These are phyloP conservation scores for Reticulascus tulasneorum DNA, from an alignment of 2,329 filamentous ascomycete species.

Conservation along the genomic window DNA sequence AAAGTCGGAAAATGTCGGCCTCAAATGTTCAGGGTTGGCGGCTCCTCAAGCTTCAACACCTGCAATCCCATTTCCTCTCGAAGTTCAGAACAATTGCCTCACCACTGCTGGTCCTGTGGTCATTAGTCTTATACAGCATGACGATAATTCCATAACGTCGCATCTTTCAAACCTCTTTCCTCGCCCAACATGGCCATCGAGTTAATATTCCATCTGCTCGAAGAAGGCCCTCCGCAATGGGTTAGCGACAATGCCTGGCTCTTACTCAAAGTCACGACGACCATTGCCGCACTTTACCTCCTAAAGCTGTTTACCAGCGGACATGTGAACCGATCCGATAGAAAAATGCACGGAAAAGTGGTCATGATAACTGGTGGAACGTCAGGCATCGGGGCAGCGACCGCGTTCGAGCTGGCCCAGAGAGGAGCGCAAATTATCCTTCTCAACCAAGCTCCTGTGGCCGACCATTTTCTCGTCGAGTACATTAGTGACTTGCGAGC, in stretches of 20 bases:
- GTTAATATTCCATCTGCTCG: slow-evolving; percentile 41
- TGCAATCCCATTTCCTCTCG: no score
- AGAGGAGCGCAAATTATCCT: slow-evolving; percentile 89
- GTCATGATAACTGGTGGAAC: slow-evolving; percentile 93
- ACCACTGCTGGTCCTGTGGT: no score
- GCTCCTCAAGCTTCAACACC: no score
- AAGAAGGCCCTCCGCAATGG: slow-evolving; percentile 47
- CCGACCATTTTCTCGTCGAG: slow-evolving; percentile 85
- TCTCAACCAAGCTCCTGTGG: slow-evolving; percentile 75
- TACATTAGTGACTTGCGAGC: slow-evolving; percentile 85
- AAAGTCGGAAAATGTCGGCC: no score
- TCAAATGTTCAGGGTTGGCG: no score
- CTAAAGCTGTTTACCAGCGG: slow-evolving; percentile 77
- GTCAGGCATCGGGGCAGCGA: slow-evolving; percentile 80
- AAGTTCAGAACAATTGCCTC: no score
- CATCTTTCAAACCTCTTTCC: background rate
- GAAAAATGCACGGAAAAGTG: slow-evolving; percentile 89
- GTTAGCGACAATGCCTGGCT: slow-evolving; percentile 40
- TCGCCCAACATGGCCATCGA: slow-evolving; percentile 46
- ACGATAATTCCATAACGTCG: background rate
- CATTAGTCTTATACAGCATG: no score
- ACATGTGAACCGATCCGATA: slow-evolving; percentile 67
- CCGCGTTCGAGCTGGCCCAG: slow-evolving; percentile 68
- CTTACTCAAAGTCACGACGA: slow-evolving; percentile 33
- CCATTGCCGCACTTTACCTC: slow-evolving; percentile 35